Conservation (phyloP, 108 stramenopile species). For the Ochromonas danica region DNA sequence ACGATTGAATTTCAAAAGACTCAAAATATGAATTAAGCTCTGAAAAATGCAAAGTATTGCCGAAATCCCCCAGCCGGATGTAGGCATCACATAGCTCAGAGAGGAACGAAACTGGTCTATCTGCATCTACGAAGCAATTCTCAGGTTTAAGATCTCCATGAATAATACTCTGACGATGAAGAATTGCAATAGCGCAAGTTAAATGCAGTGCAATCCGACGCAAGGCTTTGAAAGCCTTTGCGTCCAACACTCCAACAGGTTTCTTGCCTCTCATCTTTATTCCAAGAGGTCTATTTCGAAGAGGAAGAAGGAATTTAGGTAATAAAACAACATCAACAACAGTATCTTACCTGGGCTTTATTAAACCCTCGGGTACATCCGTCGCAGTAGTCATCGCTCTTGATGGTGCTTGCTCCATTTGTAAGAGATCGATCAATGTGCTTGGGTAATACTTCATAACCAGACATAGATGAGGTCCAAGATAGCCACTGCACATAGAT, state of each 20-base stretch:
- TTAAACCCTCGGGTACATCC: too few relatives aligned
- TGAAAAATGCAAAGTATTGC: slow-evolving; percentile 28
- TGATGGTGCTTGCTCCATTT: too few relatives aligned
- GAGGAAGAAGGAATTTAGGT: too few relatives aligned
- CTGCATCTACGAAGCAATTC: slow-evolving; percentile 1
- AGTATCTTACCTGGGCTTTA: too few relatives aligned
- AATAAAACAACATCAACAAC: too few relatives aligned
- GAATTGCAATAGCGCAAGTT: background rate
- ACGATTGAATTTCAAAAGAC: slow-evolving; percentile 9
- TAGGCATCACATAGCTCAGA: too few relatives aligned
- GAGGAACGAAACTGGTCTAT: too few relatives aligned
- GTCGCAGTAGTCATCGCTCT: too few relatives aligned
- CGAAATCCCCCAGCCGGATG: slow-evolving; percentile 13
- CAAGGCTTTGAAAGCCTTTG: background rate
- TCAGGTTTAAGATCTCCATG: slow-evolving; percentile 24
- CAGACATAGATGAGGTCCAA: background rate
- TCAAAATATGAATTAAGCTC: slow-evolving; percentile 1
- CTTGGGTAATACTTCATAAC: background rate
- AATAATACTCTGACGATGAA: background rate
- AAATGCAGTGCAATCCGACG: background rate
- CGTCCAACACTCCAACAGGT: too few relatives aligned
- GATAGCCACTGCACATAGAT: background rate
- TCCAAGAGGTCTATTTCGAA: too few relatives aligned
- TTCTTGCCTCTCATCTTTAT: too few relatives aligned
- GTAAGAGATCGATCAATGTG: too few relatives aligned